A percentile compares a stretch with the other conserved stretches of the same genome.
Evolutionary conservation across 257 asterid genomes (phyloP).

Genomic region (Vinca minor): DNA sequence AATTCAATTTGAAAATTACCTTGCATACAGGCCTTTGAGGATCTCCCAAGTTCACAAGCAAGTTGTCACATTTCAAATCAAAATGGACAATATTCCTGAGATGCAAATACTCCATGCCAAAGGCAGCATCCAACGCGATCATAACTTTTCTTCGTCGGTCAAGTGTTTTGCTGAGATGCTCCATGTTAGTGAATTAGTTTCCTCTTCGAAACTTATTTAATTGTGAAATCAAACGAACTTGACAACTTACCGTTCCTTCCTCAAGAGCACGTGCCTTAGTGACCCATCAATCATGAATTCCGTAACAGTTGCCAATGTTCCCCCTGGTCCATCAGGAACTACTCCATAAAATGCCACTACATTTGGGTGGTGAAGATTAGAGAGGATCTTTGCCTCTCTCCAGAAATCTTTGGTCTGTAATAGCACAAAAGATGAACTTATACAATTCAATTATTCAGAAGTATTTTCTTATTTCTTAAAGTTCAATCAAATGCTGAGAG

Average conservation of each 20-base stretch:
- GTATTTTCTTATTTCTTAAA: not conserved
- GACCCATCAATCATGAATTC: conserved; percentile 82
- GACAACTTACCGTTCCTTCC: conserved; percentile 54
- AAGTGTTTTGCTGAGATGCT: conserved; percentile 41
- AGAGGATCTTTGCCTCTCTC: conserved; percentile 88
- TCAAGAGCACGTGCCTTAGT: conserved; percentile 55
- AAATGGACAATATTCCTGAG: conserved; percentile 70
- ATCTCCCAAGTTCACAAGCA: conserved; percentile 82
- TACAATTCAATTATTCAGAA: not conserved
- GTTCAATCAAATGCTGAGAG: not conserved
- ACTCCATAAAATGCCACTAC: conserved; percentile 86
- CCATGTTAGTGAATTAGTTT: conserved; percentile 9
- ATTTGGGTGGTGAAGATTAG: conserved; percentile 84
- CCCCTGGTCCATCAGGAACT: conserved; percentile 80
- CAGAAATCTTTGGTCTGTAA: conserved; percentile 70
- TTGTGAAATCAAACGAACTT: conserved; percentile 7
- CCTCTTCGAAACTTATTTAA: too few species aligned
- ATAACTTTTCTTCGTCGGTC: conserved; percentile 58
- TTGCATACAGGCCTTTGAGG: conserved; percentile 83
- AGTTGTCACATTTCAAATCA: conserved; percentile 85
- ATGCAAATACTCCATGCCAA: conserved; percentile 57
- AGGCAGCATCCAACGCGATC: conserved; percentile 62
- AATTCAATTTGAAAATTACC: conserved; percentile 30
- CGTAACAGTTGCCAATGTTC: conserved; percentile 76
- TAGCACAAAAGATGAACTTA: not conserved